Evolutionary conservation across 2,329 filamentous ascomycete genomes (phyloP), one percentile per base, ranked within the genome.

Genomic region (Exophiala lecanii-corni): DNA sequence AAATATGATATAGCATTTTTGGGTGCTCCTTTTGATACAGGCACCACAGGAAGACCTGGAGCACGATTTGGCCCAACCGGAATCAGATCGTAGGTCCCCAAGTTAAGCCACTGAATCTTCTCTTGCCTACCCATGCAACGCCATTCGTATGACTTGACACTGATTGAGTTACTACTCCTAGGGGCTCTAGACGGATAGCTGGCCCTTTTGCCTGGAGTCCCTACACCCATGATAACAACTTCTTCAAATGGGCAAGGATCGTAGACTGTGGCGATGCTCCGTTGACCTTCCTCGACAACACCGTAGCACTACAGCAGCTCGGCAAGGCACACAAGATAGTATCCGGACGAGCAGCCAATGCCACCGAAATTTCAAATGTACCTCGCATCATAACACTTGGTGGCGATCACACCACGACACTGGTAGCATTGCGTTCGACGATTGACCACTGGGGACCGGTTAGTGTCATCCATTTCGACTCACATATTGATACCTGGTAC

Each of bases 381-480:
- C 74, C 75, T 9, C 64, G 73, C 16, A 74, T 78, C 36, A 66
- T 78, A 19, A 72, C 70, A 1, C 57, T 78, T 0, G 74, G 75
- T 9, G 75, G 75, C 17, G 74, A 78, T 51, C 75, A 78, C 58
- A 76, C 74, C 1, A 78, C 74, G 0, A 77, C 74, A 0, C 59
- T 77, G 4, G 69, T 72, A 2, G 73, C 73, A 1, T 54, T 78
- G 50, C 59, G 74, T 38, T 75, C 73, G 2, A 69, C 71, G 0
- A 59, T 68, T 50, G 47, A 67, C 3, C 65, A 69, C 36, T 78
- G 69, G 67, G 74, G 74, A 1, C 57, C 66, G 10, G 71, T 77
- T 2, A 75, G 72, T 48, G 73, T 78, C 4, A 75, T 78, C n/a
- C 74, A 77, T 57, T 78, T 78, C 51, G 74, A 78, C 54, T 72